Evolutionary conservation across 768 basidiomycete genomes (phyloP).

Genomic region (Auricularia heimuer): DNA sequence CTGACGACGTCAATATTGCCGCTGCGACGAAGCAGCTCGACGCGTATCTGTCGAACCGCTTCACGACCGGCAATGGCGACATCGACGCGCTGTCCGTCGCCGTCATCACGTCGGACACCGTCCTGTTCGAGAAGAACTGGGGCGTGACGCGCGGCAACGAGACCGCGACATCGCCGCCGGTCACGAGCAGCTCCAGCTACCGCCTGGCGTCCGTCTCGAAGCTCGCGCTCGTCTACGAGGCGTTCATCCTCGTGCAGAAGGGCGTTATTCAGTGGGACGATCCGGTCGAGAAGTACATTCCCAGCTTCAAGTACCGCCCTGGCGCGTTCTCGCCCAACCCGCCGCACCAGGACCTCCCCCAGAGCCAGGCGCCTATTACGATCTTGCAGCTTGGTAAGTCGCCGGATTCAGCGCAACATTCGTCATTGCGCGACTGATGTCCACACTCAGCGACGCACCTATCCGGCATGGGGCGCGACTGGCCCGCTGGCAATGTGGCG

Average conservation of each 20-base stretch:
- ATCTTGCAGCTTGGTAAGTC: slow-evolving; percentile 15
- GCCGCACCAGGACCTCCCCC: slow-evolving; percentile 1
- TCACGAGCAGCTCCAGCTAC: slow-evolving; percentile 37
- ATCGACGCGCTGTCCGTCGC: slow-evolving; percentile 44
- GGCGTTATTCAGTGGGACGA: slow-evolving; percentile 35
- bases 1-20: slow-evolving; percentile 12
- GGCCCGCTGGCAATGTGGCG: slow-evolving; percentile 25
- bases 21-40: not conserved
- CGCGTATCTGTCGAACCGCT: slow-evolving; percentile 11
- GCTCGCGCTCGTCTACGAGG: slow-evolving; percentile 40
- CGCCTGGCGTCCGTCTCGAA: slow-evolving; percentile 45
- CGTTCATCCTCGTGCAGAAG: slow-evolving; percentile 36
- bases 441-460: slow-evolving; percentile 15
- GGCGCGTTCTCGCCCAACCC: slow-evolving; percentile 11
- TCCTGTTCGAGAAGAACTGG: slow-evolving; percentile 36
- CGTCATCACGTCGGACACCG: slow-evolving; percentile 35
- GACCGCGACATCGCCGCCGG: slow-evolving; percentile 16
- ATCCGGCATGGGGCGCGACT: slow-evolving; percentile 26
- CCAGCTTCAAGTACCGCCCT: slow-evolving; percentile 24
- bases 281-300: slow-evolving; percentile 35
- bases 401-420: not conserved
- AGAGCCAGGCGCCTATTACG: slow-evolving; percentile 13
- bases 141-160: slow-evolving; percentile 38
- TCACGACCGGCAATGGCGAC: slow-evolving; percentile 17
- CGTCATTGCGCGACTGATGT: not conserved